These are phyloP conservation scores for Nissolia schottii DNA, from an alignment of 306 rosid genomes.

Conservation along the genomic window DNA sequence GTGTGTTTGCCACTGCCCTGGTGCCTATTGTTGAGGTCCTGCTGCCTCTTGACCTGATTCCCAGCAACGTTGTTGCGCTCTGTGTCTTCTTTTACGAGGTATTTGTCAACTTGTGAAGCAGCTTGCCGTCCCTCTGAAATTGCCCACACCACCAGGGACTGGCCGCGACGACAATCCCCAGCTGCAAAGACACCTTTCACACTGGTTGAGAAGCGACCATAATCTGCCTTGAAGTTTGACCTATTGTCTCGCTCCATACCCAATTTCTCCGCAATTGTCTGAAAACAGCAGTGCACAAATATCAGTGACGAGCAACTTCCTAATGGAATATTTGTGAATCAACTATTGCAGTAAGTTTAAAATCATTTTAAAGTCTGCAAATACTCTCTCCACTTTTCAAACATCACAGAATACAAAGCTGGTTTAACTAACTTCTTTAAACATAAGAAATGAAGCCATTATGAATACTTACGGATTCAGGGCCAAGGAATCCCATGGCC, in stretches of 20 bases:
- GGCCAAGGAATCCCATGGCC: slow-evolving; percentile 99
- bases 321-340: neutral
- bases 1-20: slow-evolving; percentile 53
- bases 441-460: neutral
- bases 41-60: slow-evolving; percentile 43
- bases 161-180: slow-evolving; percentile 92
- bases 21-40: slow-evolving; percentile 41
- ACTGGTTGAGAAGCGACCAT: slow-evolving; percentile 81
- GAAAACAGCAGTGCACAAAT: slow-evolving; percentile 14
- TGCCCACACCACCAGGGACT: slow-evolving; percentile 95
- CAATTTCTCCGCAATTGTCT: slow-evolving; percentile 75
- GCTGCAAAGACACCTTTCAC: slow-evolving; percentile 83
- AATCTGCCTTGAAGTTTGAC: slow-evolving; percentile 86
- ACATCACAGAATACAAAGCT: neutral
- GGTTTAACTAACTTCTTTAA: neutral
- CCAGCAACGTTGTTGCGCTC: slow-evolving; percentile 30
- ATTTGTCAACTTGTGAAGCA: slow-evolving; percentile 71
- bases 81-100: slow-evolving; percentile 41
- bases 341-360: neutral
- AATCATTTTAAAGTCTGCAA: neutral
- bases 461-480: slow-evolving; percentile 71
- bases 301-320: neutral
- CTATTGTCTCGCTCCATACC: slow-evolving; percentile 72
- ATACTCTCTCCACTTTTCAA: neutral
- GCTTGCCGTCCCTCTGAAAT: slow-evolving; percentile 92